Percentiles rank a stretch among this genome's conserved stretches.
Evolutionary conservation across 495 filamentous ascomycete genomes (phyloP).

Genomic region (Penicillium cinerascens): DNA sequence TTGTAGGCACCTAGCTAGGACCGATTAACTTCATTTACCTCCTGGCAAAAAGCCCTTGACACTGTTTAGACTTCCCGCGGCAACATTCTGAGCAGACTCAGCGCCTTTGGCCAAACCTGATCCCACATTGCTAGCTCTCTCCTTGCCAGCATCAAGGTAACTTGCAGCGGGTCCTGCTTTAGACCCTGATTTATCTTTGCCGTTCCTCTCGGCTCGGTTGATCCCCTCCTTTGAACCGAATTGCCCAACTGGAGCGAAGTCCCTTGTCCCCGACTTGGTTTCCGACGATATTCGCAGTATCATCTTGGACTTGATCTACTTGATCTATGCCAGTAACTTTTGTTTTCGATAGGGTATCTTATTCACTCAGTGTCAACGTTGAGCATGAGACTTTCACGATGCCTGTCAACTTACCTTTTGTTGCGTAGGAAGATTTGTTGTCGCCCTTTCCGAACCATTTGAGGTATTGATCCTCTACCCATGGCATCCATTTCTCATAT

Average conservation of each 20-base stretch:
- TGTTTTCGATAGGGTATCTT: slow-evolving; percentile 62
- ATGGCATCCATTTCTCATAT: slow-evolving; percentile 71
- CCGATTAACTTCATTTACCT: neutral
- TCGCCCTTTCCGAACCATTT: slow-evolving; percentile 64
- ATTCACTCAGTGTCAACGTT: slow-evolving; percentile 2
- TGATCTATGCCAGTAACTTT: slow-evolving; percentile 62
- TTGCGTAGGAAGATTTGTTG: slow-evolving; percentile 65
- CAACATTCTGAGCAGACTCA: slow-evolving; percentile 4
- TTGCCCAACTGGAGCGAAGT: slow-evolving; percentile 56
- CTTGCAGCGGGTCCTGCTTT: slow-evolving; percentile 30
- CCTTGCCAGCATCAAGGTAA: neutral
- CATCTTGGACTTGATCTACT: slow-evolving; percentile 62
- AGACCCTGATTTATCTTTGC: slow-evolving; percentile 56
- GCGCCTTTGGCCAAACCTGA: neutral
- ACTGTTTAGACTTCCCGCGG: neutral
- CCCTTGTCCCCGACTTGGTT: slow-evolving; percentile 64
- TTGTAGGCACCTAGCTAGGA: no score
- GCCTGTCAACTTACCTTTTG: slow-evolving; percentile 46
- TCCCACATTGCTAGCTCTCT: slow-evolving; percentile 2
- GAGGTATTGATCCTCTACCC: slow-evolving; percentile 69
- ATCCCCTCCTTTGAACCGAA: slow-evolving; percentile 58
- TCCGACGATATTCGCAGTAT: slow-evolving; percentile 52
- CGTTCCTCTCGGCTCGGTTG: slow-evolving; percentile 58
- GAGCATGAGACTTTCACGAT: neutral
- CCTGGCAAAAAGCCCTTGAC: slow-evolving; percentile 1